phyloP scores from a whole-genome alignment of 1,284 basidiomycete genomes.

The Chalciporus sp. region DNA sequence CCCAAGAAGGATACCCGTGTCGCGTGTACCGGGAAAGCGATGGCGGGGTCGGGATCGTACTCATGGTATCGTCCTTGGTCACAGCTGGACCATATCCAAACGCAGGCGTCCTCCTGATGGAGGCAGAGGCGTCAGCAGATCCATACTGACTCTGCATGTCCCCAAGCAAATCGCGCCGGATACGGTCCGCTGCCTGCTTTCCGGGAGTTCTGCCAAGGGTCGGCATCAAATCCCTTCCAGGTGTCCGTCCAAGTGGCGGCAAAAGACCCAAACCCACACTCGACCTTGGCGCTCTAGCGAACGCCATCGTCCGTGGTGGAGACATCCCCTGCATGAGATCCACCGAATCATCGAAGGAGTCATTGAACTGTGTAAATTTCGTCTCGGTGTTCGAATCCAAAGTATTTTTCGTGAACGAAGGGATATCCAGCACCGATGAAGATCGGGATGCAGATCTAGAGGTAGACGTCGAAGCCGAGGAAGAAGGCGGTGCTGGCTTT shows the following conservation, averaged over 20 bases:
- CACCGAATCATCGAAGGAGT: conserved; percentile 59
- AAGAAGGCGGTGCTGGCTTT: conserved; percentile 25
- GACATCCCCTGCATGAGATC: conserved; percentile 69
- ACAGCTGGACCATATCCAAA: conserved; percentile 22
- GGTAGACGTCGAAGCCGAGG: conserved; percentile 33
- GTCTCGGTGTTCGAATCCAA: conserved; percentile 28
- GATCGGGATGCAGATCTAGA: conserved; percentile 17
- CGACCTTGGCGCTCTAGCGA: conserved; percentile 69
- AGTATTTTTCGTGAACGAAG: conserved; percentile 25
- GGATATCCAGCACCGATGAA: conserved; percentile 34
- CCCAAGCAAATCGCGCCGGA: conserved; percentile 61
- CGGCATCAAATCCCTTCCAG: conserved; percentile 54
- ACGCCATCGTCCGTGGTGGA: conserved; percentile 84
- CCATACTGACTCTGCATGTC: conserved; percentile 42
- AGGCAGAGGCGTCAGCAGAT: conserved; percentile 13
- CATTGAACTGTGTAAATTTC: conserved; percentile 47
- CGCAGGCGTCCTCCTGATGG: conserved; percentile 27
- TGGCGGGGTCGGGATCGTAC: conserved; percentile 65
- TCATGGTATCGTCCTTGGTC: conserved; percentile 58
- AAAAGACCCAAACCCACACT: conserved; percentile 52
- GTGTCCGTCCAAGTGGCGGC: conserved; percentile 59
- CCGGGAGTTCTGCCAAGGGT: conserved; percentile 63
- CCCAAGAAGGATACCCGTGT: conserved; percentile 36
- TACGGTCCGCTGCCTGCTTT: conserved; percentile 67
- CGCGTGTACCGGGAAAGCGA: conserved; percentile 63